Conservation (phyloP, 176 grass and related monocot species). For the Ensete glaucum region DNA sequence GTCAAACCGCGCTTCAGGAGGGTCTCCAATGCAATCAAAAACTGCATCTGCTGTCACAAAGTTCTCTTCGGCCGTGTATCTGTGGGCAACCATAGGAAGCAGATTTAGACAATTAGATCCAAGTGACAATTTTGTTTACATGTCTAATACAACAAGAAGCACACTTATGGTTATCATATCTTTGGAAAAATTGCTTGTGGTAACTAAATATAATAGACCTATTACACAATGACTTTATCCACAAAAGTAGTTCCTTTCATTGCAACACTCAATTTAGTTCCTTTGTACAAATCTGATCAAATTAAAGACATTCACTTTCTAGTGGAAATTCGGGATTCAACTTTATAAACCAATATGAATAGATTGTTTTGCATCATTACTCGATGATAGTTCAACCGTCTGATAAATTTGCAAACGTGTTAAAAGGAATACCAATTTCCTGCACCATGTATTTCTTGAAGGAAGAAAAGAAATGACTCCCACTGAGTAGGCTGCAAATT, state of each 20-base stretch:
- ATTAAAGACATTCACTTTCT: not conserved
- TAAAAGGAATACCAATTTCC: not conserved
- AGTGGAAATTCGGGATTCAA: not conserved
- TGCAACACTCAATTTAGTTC: not conserved
- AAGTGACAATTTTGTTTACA: not conserved
- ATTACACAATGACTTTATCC: too few species aligned
- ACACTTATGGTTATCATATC: too few species aligned
- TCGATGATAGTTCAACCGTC: too few species aligned
- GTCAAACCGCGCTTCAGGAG: constrained; percentile 71
- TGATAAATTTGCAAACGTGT: too few species aligned
- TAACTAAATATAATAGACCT: too few species aligned
- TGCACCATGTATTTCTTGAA: not conserved
- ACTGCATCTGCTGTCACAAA: constrained; percentile 61
- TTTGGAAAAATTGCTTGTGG: too few species aligned
- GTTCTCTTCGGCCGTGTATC: constrained; percentile 84
- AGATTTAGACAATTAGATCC: not conserved
- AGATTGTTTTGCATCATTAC: too few species aligned
- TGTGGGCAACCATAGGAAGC: constrained; percentile 20
- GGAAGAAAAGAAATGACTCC: not conserved
- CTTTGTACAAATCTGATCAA: not conserved
- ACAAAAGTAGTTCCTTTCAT: not conserved
- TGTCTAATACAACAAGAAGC: not conserved
- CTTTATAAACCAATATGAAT: too few species aligned
- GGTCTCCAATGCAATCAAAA: constrained; percentile 89
- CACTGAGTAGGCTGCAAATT: not conserved